Evolutionary conservation across 371 early-diverging fungal species (phyloP), one percentile per base, ranked within the genome.

Genomic region (Rhizopus delemar): DNA sequence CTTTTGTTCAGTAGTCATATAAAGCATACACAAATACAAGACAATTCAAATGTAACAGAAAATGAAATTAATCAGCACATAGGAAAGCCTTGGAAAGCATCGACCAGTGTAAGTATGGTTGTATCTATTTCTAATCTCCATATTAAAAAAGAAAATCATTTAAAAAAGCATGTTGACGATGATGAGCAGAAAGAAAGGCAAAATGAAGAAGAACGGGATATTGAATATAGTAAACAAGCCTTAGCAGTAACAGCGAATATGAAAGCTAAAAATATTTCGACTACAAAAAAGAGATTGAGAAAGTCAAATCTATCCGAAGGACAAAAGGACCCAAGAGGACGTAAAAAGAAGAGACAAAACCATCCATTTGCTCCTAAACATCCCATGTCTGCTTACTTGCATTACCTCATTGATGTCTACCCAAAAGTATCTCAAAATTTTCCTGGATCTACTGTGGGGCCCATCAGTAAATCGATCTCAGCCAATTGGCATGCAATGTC

Each of bases 291-390:
- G 43, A 56, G 50, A 50, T 22, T 41, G n/a, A 51, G 50, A 39
- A 62, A 67, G 16, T 49, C 58, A n/a, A 51, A 45, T 22, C 31
- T 45, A 4, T 11, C 51, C 4, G 63, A 72, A 16, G 76, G 71
- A 7, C 75, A 71, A 58, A 74, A 70, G 55, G 82, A 71, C 67
- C 83, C 68, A 39, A 69, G 61, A 46, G 78, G 86, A n/a, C 66
- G 81, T 6, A 86, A 88, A 62, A 90, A 88, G 70, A 86, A 86
- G 62, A 78, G 81, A 43, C 68, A 76, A 59, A 85, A 83, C 63
- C 86, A 89, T 51, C 89, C 89, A 0, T 78, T 80, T 62, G 89
- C 88, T 5, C 91, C 91, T 34, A 89, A 89, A 52, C 91, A 91
- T 57, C 90, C 91, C 41, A 89, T 90, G 82, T 87, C 89, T 13